Conservation (phyloP, 306 rosid species). For the Quercus cerris region DNA sequence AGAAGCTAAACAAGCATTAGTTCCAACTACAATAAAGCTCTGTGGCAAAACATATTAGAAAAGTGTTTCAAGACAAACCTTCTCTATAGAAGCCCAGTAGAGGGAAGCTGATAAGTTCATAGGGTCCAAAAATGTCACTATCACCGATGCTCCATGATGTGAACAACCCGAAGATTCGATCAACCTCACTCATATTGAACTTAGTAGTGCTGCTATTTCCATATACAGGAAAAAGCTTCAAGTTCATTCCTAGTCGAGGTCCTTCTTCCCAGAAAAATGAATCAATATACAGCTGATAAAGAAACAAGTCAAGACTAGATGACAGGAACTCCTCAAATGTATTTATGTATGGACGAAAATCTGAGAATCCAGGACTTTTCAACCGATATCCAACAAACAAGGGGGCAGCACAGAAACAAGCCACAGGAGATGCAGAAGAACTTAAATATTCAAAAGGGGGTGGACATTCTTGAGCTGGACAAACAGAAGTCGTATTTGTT, state of each 20-base stretch:
- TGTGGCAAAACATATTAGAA: conserved; percentile 14
- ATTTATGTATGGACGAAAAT: conserved; percentile 47
- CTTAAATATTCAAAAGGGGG: conserved; percentile 57
- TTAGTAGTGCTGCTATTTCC: conserved; percentile 12
- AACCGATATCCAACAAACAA: conserved; percentile 61
- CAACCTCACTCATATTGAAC: conserved; percentile 61
- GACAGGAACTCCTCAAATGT: conserved; percentile 45
- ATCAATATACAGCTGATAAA: conserved; percentile 50
- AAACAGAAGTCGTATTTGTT: conserved; percentile 29
- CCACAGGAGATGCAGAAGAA: conserved; percentile 27
- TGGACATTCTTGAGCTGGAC: conserved; percentile 55
- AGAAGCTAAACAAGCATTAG: conserved; percentile 7
- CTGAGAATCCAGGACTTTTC: conserved; percentile 88
- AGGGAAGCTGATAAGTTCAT: conserved; percentile 53
- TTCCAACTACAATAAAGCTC: neutral
- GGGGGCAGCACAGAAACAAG: conserved; percentile 74
- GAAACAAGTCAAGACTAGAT: conserved; percentile 31
- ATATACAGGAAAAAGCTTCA: conserved; percentile 62
- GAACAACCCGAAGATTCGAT: conserved; percentile 48
- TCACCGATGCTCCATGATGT: conserved; percentile 64
- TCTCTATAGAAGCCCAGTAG: conserved; percentile 45
- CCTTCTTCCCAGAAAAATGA: conserved; percentile 54
- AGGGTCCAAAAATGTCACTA: conserved; percentile 68
- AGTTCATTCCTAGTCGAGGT: conserved; percentile 64
- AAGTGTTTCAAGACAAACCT: conserved; percentile 52